Evolutionary conservation across 2,329 filamentous ascomycete species (phyloP), one percentile per base, ranked within the genome.

Genomic region (Monosporascus sp.): DNA sequence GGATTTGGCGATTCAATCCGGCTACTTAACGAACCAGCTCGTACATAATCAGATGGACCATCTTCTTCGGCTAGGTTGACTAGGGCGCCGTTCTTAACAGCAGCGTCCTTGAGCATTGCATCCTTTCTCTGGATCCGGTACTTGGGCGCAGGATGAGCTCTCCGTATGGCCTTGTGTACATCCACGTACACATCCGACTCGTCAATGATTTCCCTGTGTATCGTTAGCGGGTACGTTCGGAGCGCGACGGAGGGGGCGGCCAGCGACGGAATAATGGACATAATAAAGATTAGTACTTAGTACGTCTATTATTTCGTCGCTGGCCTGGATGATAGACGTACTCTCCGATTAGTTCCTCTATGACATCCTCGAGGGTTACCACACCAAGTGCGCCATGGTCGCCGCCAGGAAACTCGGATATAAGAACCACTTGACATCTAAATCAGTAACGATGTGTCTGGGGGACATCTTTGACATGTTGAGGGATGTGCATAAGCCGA

Each of bases 161-260:
- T 89, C 53, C 94, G 85, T 61, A 99, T 97, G 22, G 94, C 94
- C 75, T 97, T 97, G 77, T 97, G 94, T 2, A 99, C 91, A 69
- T 99, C 94, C 58, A 99, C 87, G 65, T 96, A 99, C 11, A 99
- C 94, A 70, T 99, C 94, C 0, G 93, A 97, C 70, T 99, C 94
- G 68, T 99, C 94, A 57, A 99, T 95, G 59, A 97, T 99, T 79
- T 99, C 94, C 76, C 89, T 92, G 53, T 37, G 25, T 3, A 5
- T 44, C 22, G 18, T 38, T 25, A 24, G n/a, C 7, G 44, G 58
- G 48, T 41, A 41, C 3, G 17, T 41, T 20, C n/a, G 24, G 20
- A 46, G n/a, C 15, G 25, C 24, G 11, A 22, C 7, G 25, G 24
- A 27, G 22, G 17, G 43, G 25, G 11, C 15, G 43, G 22, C 43